A percentile compares a stretch with the other conserved stretches of the same genome.
phyloP scores from a whole-genome alignment of 805 yeast genomes.

The Ogataea paraovalis region DNA sequence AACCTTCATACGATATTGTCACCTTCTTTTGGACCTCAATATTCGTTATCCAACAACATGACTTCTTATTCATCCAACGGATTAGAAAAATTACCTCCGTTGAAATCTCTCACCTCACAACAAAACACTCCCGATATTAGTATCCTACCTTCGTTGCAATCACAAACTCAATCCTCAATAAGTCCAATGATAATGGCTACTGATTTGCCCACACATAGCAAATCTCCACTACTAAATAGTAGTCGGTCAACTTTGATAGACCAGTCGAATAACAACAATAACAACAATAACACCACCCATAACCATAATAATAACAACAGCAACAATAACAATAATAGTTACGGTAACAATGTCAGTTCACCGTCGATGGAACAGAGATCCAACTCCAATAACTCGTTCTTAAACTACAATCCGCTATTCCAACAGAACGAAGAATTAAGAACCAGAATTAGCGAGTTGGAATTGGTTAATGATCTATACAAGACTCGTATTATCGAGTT shows the following conservation, averaged over 20 bases:
- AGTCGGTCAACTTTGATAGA: not conserved
- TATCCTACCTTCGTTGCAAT: not conserved
- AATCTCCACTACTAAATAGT: conserved; percentile 1
- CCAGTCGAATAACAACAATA: conserved; percentile 3
- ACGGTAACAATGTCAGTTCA: not conserved
- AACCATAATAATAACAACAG: conserved; percentile 1
- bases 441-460: conserved; percentile 83
- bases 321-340: not conserved
- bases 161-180: not conserved
- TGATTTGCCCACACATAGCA: conserved; percentile 9
- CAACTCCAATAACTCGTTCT: not conserved
- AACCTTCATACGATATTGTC: conserved; percentile 23
- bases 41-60: conserved; percentile 16
- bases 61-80: conserved; percentile 9
- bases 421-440: conserved; percentile 38
- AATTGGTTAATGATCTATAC: conserved; percentile 84
- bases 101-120: conserved; percentile 12
- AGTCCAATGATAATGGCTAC: conserved; percentile 13
- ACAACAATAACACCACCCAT: conserved; percentile 2
- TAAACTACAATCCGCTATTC: conserved; percentile 1
- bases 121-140: conserved; percentile 4
- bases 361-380: conserved; percentile 9
- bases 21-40: conserved; percentile 32
- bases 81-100: conserved; percentile 22
- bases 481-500: conserved; percentile 78